These are phyloP conservation scores for Russula earlei DNA, from an alignment of 768 basidiomycete genomes.

Conservation along the genomic window DNA sequence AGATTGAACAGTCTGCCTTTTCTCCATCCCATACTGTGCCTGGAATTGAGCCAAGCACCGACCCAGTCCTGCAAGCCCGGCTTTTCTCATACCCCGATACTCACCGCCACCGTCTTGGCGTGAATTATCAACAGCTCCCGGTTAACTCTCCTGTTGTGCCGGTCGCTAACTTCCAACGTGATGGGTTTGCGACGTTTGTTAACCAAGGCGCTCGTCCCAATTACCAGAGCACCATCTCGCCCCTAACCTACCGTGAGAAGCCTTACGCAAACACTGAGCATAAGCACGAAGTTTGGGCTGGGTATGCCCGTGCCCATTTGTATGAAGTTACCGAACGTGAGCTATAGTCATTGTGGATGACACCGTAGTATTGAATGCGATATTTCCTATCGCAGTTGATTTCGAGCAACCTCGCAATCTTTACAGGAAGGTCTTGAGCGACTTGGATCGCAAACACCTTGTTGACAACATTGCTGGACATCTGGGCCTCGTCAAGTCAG, in stretches of 20 bases:
- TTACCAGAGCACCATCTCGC: slow-evolving; percentile 72
- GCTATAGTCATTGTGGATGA: slow-evolving; percentile 23
- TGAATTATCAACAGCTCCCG: slow-evolving; percentile 79
- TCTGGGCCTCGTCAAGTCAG: slow-evolving; percentile 50
- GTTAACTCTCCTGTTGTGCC: slow-evolving; percentile 73
- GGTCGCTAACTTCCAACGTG: slow-evolving; percentile 88
- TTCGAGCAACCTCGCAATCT: slow-evolving; percentile 76
- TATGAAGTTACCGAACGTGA: slow-evolving; percentile 72
- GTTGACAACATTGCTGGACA: slow-evolving; percentile 61
- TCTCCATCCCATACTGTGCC: slow-evolving; percentile 82
- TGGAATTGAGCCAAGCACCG: slow-evolving; percentile 82
- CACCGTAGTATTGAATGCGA: neutral
- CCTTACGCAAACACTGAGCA: slow-evolving; percentile 27
- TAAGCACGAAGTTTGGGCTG: slow-evolving; percentile 69
- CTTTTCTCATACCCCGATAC: slow-evolving; percentile 93
- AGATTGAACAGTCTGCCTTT: slow-evolving; percentile 90
- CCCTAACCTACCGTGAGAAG: slow-evolving; percentile 53
- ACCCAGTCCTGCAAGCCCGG: slow-evolving; percentile 75
- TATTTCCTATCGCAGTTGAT: slow-evolving; percentile 42
- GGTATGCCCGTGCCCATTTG: slow-evolving; percentile 57
- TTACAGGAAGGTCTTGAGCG: slow-evolving; percentile 59
- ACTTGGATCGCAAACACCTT: slow-evolving; percentile 48
- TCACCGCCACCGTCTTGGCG: slow-evolving; percentile 74
- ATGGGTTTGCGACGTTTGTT: slow-evolving; percentile 56
- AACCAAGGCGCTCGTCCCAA: slow-evolving; percentile 82